Base-by-base conservation (phyloP, 192 early-diverging fungal species). In the Entomortierella beljakovae region DNA sequence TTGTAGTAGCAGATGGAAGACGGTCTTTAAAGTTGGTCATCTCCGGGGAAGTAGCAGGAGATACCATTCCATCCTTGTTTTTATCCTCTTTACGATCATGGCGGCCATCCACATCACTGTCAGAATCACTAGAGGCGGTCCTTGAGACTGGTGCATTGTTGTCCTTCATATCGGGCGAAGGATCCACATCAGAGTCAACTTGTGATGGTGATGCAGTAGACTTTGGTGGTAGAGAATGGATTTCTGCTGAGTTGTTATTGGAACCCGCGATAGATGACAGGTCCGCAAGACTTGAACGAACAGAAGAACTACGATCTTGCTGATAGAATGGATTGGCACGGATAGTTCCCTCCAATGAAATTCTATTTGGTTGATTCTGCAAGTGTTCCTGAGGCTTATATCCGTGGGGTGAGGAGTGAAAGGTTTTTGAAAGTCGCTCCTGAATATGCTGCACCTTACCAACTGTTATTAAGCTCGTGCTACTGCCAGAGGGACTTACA, bases 241-340 rank as follows among this genome's bases (percentile, higher is more conserved):
- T 69, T 43, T 68, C 66, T 42, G 52, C 48, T 16, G 67, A 61
- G 25, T 68, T 57, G 20, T 16, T 33, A 22, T 23, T 31, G 2
- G 57, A 56, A 26, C 60, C 67, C 28, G 33, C n/a, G n/a, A 25
- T 40, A 11, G 67, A 69, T n/a, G 59, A 63, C 20, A 75, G 20
- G 23, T 75, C 72, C n/a, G 64, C 72, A 61, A 75, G 57, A 52
- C 74, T 77, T 6, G 74, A 77, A 8, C 74, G 74, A 25, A 64
- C 65, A 42, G 74, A 77, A 6, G 75, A 69, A 38, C 52, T 74
- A 20, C 67, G 75, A 49, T 79, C 75, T 38, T 70, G 75, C 28
- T 79, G 75, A 52, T 79, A 79, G 50, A 79, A 79, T 11, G 75
- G 75, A 33, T 79, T 79, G 49, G 75, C 75, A 2, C 75, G 75